Evolutionary conservation across 2,329 filamentous ascomycete species (phyloP), one percentile per base, ranked within the genome.

Genomic region (Ceratocystis variospora): DNA sequence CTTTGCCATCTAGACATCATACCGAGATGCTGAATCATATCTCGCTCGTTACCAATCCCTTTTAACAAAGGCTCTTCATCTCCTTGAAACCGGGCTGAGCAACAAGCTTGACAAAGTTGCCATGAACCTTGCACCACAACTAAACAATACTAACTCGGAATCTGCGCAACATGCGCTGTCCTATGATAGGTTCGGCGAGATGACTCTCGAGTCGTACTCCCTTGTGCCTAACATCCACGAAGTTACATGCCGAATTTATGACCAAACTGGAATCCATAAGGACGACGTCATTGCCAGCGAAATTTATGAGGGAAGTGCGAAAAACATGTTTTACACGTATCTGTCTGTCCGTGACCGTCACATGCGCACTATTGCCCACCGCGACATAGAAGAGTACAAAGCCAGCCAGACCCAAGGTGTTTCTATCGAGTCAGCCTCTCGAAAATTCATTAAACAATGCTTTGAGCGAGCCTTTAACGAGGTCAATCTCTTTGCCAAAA

Each of bases 1-100:
- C 67, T 64, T 63, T 45, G 8, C 22, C 25, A 17, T 53, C 19
- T 71, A 90, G 87, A 83, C 89, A 7, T 85, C 84, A 6, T 96
- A 96, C 73, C 88, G 89, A 69, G 93, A 97, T 74, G 87, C 92
- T 2, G 87, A 91, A 69, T 85, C 88, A 1, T 97, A 96, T 74
- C 83, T 92, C 55, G 90, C 93, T 5, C 85, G 91, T 68, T 97
- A 97, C 74, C 85, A 89, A 68, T 81, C 94, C 0, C 81, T 96
- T 12, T 81, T 97, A 15, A 84, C 83, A 33, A 85, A 85, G 70
- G 81, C 84, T 0, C 76, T 87, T 8, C 83, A 86, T 71, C 75
- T 87, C 12, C 77, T 87, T 5, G 83, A 85, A 68, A 79, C 83
- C 31, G 82, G 79, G 31, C 83, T 83, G 72, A 80, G 76, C 7